Evolutionary conservation across 768 basidiomycete genomes (phyloP).

Genomic region (Xerocomus spinulosus): DNA sequence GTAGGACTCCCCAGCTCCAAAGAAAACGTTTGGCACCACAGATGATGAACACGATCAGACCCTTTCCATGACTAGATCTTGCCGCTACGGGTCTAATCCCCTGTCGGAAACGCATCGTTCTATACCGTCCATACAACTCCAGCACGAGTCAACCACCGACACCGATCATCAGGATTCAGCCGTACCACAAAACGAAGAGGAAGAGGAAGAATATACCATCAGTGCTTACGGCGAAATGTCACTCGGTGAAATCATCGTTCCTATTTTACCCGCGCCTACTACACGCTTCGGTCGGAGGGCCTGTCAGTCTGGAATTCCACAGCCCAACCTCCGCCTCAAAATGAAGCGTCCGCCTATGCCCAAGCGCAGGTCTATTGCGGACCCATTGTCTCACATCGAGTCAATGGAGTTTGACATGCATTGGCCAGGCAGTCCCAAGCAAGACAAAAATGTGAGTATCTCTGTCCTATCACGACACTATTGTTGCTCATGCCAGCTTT

Average conservation of each 20-base stretch:
- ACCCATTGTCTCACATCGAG: background rate
- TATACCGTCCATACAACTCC: background rate
- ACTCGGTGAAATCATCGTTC: slow-evolving; percentile 33
- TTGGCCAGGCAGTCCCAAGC: slow-evolving; percentile 17
- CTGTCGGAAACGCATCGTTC: too few species aligned
- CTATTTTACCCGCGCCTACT: slow-evolving; percentile 23
- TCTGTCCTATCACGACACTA: background rate
- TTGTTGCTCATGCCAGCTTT: background rate
- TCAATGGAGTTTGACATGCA: slow-evolving; percentile 1
- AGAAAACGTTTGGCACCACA: background rate
- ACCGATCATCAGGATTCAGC: background rate
- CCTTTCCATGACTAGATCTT: background rate
- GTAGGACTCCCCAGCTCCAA: slow-evolving; percentile 10
- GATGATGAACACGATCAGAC: background rate
- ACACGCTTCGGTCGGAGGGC: background rate
- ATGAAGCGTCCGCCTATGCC: slow-evolving; percentile 27
- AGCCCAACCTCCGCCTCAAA: slow-evolving; percentile 22
- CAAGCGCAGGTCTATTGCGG: slow-evolving; percentile 17
- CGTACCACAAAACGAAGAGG: background rate
- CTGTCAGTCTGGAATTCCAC: slow-evolving; percentile 5
- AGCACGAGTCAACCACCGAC: background rate
- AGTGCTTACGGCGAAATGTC: slow-evolving; percentile 45
- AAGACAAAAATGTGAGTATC: slow-evolving; percentile 11
- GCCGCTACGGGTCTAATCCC: background rate
- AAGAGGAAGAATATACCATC: slow-evolving; percentile 38